phyloP scores from a whole-genome alignment of 225 moss, liverwort and hornwort genomes.

The Asterella californica region DNA sequence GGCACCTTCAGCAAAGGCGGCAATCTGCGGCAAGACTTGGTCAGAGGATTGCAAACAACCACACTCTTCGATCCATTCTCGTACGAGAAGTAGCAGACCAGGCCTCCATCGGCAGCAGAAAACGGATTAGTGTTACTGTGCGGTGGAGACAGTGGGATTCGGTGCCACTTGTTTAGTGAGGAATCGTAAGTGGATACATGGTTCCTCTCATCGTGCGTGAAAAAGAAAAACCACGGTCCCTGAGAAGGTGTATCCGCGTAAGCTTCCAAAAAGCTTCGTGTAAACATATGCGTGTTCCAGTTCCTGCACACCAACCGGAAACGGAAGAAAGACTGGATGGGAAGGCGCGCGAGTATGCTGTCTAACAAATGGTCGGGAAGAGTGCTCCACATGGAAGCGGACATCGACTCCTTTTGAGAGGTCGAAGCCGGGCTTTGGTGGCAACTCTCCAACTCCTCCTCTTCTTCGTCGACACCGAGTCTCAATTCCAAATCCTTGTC shows the following conservation, averaged over 20 bases:
- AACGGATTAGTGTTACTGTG: conserved; percentile 50
- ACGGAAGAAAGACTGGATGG: conserved; percentile 48
- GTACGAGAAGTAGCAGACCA: conserved; percentile 47
- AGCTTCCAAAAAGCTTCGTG: conserved; percentile 40
- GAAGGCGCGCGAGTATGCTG: conserved; percentile 39
- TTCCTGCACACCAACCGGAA: conserved; percentile 43
- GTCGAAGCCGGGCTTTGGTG: conserved; percentile 4
- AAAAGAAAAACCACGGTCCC: conserved; percentile 50
- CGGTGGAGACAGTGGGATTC: conserved; percentile 40
- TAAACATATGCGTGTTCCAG: conserved; percentile 48
- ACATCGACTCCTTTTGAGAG: conserved; percentile 28
- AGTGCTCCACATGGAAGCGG: conserved; percentile 39
- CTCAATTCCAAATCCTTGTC: conserved; percentile 2
- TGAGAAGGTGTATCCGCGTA: conserved; percentile 40
- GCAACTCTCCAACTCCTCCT: not conserved
- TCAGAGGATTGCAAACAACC: conserved; percentile 47
- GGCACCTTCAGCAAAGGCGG: conserved; percentile 39
- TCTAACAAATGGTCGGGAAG: conserved; percentile 45
- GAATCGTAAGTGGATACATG: conserved; percentile 46
- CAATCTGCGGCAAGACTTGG: conserved; percentile 39
- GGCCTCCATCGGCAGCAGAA: conserved; percentile 45
- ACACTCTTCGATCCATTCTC: conserved; percentile 47
- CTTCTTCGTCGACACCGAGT: not conserved
- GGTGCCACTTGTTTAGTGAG: conserved; percentile 46
- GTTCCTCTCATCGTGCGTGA: conserved; percentile 46